Conservation (phyloP, 2,329 filamentous ascomycete species). For the Parastagonospora nodorum region DNA sequence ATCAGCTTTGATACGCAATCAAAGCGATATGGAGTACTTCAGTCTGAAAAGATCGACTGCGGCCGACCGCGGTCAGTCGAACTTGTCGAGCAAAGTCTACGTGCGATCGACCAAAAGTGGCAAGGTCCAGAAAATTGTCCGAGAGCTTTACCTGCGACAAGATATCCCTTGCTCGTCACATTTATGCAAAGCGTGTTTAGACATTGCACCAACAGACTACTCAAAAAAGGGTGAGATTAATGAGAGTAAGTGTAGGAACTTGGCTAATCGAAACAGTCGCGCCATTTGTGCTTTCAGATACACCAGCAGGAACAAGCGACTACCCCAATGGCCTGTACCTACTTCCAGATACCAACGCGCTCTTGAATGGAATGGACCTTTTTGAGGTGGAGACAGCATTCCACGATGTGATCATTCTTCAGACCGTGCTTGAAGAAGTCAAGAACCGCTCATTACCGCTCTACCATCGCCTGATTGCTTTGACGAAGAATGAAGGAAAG, state of each 20-base stretch:
- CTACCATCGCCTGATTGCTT: slow-evolving; percentile 87
- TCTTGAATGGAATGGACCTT: slow-evolving; percentile 94
- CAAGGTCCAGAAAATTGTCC: slow-evolving; percentile 98
- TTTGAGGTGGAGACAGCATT: slow-evolving; percentile 93
- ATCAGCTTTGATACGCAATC: background rate
- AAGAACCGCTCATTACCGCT: slow-evolving; percentile 91
- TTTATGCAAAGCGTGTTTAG: slow-evolving; percentile 77
- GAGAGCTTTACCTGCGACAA: slow-evolving; percentile 92
- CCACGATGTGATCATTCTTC: slow-evolving; percentile 94
- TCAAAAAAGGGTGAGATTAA: slow-evolving; percentile 68
- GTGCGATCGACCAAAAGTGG: slow-evolving; percentile 92
- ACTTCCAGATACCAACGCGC: slow-evolving; percentile 92
- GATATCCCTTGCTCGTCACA: slow-evolving; percentile 97
- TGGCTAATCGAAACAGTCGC: slow-evolving; percentile 59
- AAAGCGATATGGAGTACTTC: slow-evolving; percentile 42
- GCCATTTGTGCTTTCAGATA: slow-evolving; percentile 87
- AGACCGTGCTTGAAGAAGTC: slow-evolving; percentile 95
- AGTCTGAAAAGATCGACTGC: slow-evolving; percentile 64
- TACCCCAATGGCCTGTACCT: slow-evolving; percentile 92
- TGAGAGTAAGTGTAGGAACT: slow-evolving; percentile 9
- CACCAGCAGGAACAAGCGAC: slow-evolving; percentile 78
- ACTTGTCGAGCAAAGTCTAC: slow-evolving; percentile 93
- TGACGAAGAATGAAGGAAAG: slow-evolving; percentile 96
- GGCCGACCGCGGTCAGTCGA: slow-evolving; percentile 64
- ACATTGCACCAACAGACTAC: slow-evolving; percentile 77